Percentiles rank a stretch among this genome's conserved stretches.
These are phyloP conservation scores for Diplodia scrobiculata DNA, from an alignment of 2,329 filamentous ascomycete genomes.

Conservation along the genomic window DNA sequence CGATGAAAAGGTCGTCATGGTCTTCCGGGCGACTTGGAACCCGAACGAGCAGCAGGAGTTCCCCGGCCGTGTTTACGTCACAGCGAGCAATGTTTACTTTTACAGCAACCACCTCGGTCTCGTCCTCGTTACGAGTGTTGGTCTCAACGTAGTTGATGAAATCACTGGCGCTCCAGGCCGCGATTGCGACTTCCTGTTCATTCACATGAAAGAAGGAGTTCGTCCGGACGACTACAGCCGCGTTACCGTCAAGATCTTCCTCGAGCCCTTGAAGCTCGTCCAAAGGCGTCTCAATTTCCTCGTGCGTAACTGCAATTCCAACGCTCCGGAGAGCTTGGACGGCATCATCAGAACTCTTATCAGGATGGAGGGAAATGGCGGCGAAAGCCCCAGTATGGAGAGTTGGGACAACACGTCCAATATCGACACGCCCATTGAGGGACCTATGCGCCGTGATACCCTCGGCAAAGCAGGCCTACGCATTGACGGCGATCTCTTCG, in stretches of 20 bases:
- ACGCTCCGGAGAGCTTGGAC: constrained; percentile 68
- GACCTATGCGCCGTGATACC: constrained; percentile 35
- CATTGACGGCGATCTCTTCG: constrained; percentile 63
- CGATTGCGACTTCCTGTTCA: constrained; percentile 88
- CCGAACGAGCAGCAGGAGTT: constrained; percentile 75
- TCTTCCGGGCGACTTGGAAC: constrained; percentile 91
- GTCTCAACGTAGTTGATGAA: constrained; percentile 76
- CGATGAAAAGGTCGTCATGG: constrained; percentile 81
- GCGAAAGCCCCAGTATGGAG: constrained; percentile 72
- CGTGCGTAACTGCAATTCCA: constrained; percentile 75
- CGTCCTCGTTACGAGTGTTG: constrained; percentile 77
- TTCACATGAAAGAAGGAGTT: constrained; percentile 71
- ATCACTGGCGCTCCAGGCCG: constrained; percentile 86
- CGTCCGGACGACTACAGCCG: constrained; percentile 64
- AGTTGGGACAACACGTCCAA: constrained; percentile 83
- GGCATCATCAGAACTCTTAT: constrained; percentile 72
- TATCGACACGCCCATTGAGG: constrained; percentile 61
- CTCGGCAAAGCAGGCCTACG: constrained; percentile 59
- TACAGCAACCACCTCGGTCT: constrained; percentile 94
- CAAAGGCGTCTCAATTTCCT: constrained; percentile 83
- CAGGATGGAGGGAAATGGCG: constrained; percentile 67
- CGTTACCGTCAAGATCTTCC: constrained; percentile 87
- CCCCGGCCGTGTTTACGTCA: constrained; percentile 83
- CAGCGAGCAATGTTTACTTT: constrained; percentile 85
- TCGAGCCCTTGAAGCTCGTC: constrained; percentile 81